Evolutionary conservation across 2,329 filamentous ascomycete species (phyloP).

Genomic region (Penicillium paneum): DNA sequence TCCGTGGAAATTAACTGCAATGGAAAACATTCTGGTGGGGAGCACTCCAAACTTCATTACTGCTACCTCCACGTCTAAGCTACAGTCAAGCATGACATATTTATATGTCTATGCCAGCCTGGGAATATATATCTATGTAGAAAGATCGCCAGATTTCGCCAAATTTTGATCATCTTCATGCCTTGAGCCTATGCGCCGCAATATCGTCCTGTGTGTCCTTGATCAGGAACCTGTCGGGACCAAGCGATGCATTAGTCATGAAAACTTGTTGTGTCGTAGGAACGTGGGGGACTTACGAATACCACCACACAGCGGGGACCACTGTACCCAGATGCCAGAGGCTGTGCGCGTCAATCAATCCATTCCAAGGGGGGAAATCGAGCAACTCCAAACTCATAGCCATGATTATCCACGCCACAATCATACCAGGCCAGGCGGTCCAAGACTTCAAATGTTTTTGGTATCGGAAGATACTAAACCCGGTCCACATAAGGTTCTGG

Average conservation of each 20-base stretch:
- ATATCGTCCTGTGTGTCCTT: constrained; percentile 83
- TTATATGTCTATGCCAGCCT: not conserved
- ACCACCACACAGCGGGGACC: constrained; percentile 82
- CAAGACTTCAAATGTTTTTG: constrained; percentile 67
- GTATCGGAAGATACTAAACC: constrained; percentile 75
- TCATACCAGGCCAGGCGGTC: constrained; percentile 85
- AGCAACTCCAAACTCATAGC: constrained; percentile 95
- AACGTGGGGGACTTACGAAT: constrained; percentile 66
- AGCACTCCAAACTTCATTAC: not conserved
- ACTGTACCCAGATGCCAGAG: constrained; percentile 96
- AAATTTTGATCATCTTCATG: constrained; percentile 36
- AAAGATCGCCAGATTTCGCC: not conserved
- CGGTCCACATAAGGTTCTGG: constrained; percentile 81
- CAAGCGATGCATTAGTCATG: constrained; percentile 9
- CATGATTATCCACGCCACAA: constrained; percentile 85
- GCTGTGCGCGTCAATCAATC: constrained; percentile 86
- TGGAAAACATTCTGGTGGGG: not conserved
- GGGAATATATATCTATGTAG: not conserved
- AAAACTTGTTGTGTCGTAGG: not conserved
- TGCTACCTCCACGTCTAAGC: not conserved
- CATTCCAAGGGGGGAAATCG: constrained; percentile 82
- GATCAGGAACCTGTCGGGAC: constrained; percentile 68
- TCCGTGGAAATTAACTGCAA: constrained; percentile 16
- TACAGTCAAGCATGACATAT: not conserved
- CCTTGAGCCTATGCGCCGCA: constrained; percentile 68